Base-by-base conservation (phyloP, 495 filamentous ascomycete genomes). In the Penicillium arizonense region DNA sequence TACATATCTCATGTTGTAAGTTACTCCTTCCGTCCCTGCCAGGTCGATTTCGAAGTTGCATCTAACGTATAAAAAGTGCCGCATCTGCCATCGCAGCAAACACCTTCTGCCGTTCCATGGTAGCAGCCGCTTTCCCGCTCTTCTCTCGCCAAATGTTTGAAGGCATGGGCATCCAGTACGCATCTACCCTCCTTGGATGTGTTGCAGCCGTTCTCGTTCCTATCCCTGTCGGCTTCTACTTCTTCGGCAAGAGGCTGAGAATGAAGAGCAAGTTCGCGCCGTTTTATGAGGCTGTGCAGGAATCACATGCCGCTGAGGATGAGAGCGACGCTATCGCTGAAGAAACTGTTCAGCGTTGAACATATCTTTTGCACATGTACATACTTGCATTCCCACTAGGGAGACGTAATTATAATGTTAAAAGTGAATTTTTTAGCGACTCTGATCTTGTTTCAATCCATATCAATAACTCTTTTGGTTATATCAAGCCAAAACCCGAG, bases 51-150 rank as follows among this genome's bases (percentile, higher is more conserved):
- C 34, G 11, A 11, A 37, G 8, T n/a, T 10, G 7, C 4, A 39
- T 46, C 47, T 53, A 50, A 53, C 30, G 43, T 43, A 36, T 42
- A 16, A 11, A 23, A 37, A 82, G 77, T 60, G 89, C 89, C 28
- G 89, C 89, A 34, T 91, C 88, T 4, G 90, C 89, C 33, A 91
- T 94, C 50, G 90, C 90, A n/a, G 90, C 84, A 37, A 94, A 95
- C 68, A 93, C 90, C 5, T 90, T 95, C 76, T 76, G 91, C 16
- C 87, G 90, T 10, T 90, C 86, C 4, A 71, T 90, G 26, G 83
- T 80, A 44, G 89, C 87, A 43, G 86, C 87, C 11, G 83, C 78
- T 3, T 94, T 94, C 74, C 90, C 90, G 3, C 81, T 96, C 5
- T 96, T 96, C 69, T 78, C 84, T 0, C 82, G 75, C 4, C 86